Base-by-base conservation (phyloP, 129 eudicot species). In the Chrysanthemum makinoi region DNA sequence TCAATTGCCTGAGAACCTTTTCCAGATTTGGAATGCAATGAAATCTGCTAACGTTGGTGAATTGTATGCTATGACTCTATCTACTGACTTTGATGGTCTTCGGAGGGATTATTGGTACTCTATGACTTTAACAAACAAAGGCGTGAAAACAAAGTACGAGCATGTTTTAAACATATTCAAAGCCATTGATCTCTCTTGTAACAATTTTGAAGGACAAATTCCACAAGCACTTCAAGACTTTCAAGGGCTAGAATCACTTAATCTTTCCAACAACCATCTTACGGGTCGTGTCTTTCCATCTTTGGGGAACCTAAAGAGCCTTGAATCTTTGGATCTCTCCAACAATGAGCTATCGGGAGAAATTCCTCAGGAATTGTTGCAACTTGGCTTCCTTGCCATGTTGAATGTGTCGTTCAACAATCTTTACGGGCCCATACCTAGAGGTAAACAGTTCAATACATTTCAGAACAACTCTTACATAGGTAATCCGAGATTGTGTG, bases 101-200 rank as follows among this genome's bases (percentile, higher is more conserved):
- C 1, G 4, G 1, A 4, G 0, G 0, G 0, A 0, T 15, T 15
- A 52, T 46, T 19, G 19, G 62, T 57, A 75, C 19, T 57, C 77
- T 9, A 65, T 71, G 53, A 70, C 58, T 6, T 24, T 81, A 17
- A 49, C 55, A 50, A 59, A 56, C 52, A 81, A 81, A 76, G 75
- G 81, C 18, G 47, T 46, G 18, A 62, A 74, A 19, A 68, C 39
- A 13, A 24, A 46, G 22, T 51, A 52, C 10, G 52, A 6, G 26
- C 53, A 26, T 48, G 60, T 75, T 43, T 26, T 73, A 4, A 50
- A 5, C 2, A 17, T 65, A 28, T 58, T 78, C 15, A 9, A 43
- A 8, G 30, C 54, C 2, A 63, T 82, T 4, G 83, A 82, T 70
- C 51, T 83, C 12, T 83, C 87, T 12, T 22, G 59, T 33, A 83